Base-by-base conservation (phyloP, 257 asterid genomes). In the Solanum chmielewskii region DNA sequence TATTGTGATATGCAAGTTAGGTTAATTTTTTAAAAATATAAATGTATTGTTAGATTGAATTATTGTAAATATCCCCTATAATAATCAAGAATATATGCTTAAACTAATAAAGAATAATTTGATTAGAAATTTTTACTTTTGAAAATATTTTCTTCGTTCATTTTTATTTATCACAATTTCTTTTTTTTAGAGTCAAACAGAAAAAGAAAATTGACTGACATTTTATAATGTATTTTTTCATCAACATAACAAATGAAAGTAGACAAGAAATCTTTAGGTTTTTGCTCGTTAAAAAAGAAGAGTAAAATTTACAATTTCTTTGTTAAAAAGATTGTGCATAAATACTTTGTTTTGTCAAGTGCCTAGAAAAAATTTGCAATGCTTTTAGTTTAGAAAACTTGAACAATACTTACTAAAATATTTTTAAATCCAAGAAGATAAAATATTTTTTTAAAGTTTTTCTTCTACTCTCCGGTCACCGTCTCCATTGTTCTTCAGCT, bases 401-500 rank as follows among this genome's bases (percentile, higher is more conserved):
- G 9, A 64, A 25, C 33, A 64, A 25, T 2, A 64, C 25, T 5
- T 2, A 25, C 12, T 64, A 64, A 64, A 12, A 25, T 25, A 25
- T n/a, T 64, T 64, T 64, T n/a, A 64, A 64, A 64, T 64, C 71
- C 33, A 64, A 25, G 12, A 60, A 60, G 69, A 33, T 9, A 60
- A 60, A 21, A 21, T 21, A 21, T 8, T 59, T 23, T 33, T 33
- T 33, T 33, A 0, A 33, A 33, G 5, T 33, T 33, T 33, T 33
- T 33, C 35, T 33, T 33, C 35, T 33, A 33, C 35, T 29, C 41
- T 69, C 41, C 7, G 12, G 20, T 74, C 62, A n/a, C n/a, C 25
- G 31, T 39, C 60, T 77, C 84, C 85, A 49, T 80, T 27, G 18
- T 18, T 27, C 84, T 47, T 80, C 69, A 47, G 29, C 85, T 29